phyloP scores from a whole-genome alignment of 345 rosid species.

The Mercurialis annua region DNA sequence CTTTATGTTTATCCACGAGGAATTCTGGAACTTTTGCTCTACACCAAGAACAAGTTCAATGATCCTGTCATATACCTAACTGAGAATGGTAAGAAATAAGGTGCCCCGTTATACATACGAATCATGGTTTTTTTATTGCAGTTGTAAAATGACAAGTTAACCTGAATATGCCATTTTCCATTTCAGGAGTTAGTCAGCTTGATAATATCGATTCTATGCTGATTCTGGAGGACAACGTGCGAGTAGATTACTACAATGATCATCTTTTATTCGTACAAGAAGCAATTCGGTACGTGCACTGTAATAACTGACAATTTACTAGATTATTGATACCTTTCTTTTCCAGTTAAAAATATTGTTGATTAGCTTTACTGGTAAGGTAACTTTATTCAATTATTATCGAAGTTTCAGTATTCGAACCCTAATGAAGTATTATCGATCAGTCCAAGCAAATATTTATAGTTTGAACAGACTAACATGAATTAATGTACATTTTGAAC shows the following conservation, averaged over 20 bases:
- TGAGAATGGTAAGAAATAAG: slow-evolving; percentile 28
- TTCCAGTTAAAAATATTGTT: too few species aligned
- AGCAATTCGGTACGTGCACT: slow-evolving; percentile 21
- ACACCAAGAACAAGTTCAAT: slow-evolving; percentile 28
- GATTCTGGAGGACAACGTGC: slow-evolving; percentile 22
- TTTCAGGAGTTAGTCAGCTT: slow-evolving; percentile 29
- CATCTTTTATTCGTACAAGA: slow-evolving; percentile 29
- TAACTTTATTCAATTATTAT: too few species aligned
- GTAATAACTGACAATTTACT: too few species aligned
- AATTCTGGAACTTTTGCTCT: slow-evolving; percentile 28
- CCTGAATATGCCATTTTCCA: neutral
- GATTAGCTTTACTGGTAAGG: too few species aligned
- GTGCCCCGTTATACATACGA: neutral
- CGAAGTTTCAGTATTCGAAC: too few species aligned
- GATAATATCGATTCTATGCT: slow-evolving; percentile 7
- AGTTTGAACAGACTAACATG: too few species aligned
- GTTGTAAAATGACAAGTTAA: neutral
- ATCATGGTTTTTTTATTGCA: neutral
- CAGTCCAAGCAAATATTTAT: too few species aligned
- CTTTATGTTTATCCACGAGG: slow-evolving; percentile 29
- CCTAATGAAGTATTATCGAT: too few species aligned
- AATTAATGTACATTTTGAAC: neutral
- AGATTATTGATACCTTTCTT: too few species aligned
- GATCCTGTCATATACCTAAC: slow-evolving; percentile 29
- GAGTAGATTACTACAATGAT: slow-evolving; percentile 24